Base-by-base conservation (phyloP, 305 asterid genomes). In the Fraxinus platypoda region DNA sequence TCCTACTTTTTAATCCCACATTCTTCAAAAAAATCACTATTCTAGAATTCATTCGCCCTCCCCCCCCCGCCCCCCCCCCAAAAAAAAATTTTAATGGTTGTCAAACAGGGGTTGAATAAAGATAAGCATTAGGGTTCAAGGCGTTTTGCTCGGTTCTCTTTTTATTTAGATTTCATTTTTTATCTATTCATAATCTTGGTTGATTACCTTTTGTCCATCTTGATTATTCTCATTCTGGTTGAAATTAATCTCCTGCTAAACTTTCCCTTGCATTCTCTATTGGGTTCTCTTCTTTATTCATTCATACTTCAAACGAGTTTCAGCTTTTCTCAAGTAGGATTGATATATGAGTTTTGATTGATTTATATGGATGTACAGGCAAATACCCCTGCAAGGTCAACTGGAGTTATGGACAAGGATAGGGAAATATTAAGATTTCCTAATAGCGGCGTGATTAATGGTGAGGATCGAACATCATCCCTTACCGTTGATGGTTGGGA, bases 401-500 rank as follows among this genome's bases (percentile, higher is more conserved):
- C 90, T 76, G 97, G 92, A 78, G 75, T 77, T 83, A 82, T 89
- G 81, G 97, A 92, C 78, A 94, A 91, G 87, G 98, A 94, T 83
- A 89, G 88, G 88, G 98, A 93, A 81, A 77, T 86, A 72, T 85
- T 82, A 83, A 88, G 96, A 87, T 84, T 88, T 79, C 85, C 97
- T 81, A 89, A 81, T 81, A 84, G 90, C 83, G 87, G 85, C 83
- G 78, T 87, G 70, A 88, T 79, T 71, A 95, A 90, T 84, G 88
- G 92, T 37, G 97, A 94, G 81, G 96, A 91, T 84, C 88, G 91
- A 81, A 73, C 87, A 38, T 82, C 89, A 62, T 87, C 98, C 33
- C 76, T 87, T 79, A 85, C 88, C 78, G 91, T 89, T 83, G 98
- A 94, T 83, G 95, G 97, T 87, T 95, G 98, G 99, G 99, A 95